A percentile compares a stretch with the other conserved stretches of the same genome.
Conservation (phyloP, 768 basidiomycete genomes). For the Mycena haematopus region DNA sequence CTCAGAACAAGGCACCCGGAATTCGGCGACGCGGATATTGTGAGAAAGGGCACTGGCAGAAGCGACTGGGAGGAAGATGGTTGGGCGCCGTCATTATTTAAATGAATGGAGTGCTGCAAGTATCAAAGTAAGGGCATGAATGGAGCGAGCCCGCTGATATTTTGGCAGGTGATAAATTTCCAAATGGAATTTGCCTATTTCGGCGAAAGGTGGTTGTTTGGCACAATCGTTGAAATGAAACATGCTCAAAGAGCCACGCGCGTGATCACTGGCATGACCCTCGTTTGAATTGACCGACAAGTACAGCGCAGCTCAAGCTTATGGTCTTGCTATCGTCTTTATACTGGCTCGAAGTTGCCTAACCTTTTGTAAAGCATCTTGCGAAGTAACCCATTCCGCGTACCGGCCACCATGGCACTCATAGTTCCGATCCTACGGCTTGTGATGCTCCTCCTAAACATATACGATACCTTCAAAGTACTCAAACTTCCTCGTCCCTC, state of each 20-base stretch:
- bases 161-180: no score
- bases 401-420: slow-evolving; percentile 57
- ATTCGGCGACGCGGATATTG: slow-evolving; percentile 54
- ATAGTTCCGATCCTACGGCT: slow-evolving; percentile 73
- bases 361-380: not conserved
- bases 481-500: slow-evolving; percentile 70
- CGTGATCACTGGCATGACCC: not conserved
- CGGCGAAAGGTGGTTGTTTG: slow-evolving; percentile 4
- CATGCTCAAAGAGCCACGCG: not conserved
- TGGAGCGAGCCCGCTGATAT: no score
- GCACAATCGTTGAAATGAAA: not conserved
- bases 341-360: slow-evolving; percentile 1
- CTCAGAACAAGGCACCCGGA: slow-evolving; percentile 49
- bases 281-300: not conserved
- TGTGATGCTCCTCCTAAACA: slow-evolving; percentile 75
- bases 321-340: slow-evolving; percentile 7
- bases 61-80: no score
- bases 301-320: not conserved
- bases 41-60: slow-evolving; percentile 48
- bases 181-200: not conserved
- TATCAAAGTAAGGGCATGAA: no score
- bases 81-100: no score
- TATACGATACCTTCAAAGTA: slow-evolving; percentile 86
- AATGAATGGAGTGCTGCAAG: no score
- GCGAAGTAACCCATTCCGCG: not conserved